phyloP scores from a whole-genome alignment of 164 flowering plant species.

The Litsea cubeba region DNA sequence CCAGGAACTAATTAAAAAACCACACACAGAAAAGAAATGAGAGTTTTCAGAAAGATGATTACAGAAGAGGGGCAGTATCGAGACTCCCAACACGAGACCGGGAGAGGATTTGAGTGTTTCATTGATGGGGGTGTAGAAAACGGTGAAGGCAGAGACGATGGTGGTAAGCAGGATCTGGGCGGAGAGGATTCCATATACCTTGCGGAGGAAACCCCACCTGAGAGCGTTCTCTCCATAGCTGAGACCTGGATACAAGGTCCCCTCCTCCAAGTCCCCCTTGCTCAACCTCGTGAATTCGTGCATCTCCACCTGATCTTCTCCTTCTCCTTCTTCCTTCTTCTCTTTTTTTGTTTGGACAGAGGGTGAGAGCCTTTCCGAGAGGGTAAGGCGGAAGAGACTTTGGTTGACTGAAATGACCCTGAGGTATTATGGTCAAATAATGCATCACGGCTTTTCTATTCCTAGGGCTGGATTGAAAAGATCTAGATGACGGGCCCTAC shows the following conservation, averaged over 20 bases:
- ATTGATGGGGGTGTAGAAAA: slow-evolving; percentile 64
- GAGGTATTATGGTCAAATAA: no score
- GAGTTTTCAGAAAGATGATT: background rate
- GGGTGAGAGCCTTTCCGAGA: no score
- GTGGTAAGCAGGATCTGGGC: slow-evolving; percentile 87
- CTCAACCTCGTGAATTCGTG: slow-evolving; percentile 44
- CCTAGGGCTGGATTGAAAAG: no score
- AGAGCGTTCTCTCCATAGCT: slow-evolving; percentile 78
- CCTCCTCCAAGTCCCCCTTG: slow-evolving; percentile 55
- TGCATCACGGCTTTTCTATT: no score
- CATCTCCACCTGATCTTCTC: slow-evolving; percentile 22
- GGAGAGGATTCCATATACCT: slow-evolving; percentile 83
- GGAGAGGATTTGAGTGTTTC: slow-evolving; percentile 57
- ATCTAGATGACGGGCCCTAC: no score
- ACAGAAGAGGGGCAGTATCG: slow-evolving; percentile 74
- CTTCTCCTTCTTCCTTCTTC: background rate
- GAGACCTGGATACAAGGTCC: slow-evolving; percentile 76
- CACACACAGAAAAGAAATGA: background rate
- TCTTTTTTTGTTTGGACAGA: no score
- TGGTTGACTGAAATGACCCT: no score
- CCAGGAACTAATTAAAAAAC: no score
- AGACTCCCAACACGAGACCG: slow-evolving; percentile 60
- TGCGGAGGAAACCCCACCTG: slow-evolving; percentile 94
- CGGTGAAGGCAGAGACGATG: slow-evolving; percentile 55
- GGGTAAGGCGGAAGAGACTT: no score